These are phyloP conservation scores for Aspergillus flavus DNA, from an alignment of 2,329 filamentous ascomycete species.

Conservation along the genomic window DNA sequence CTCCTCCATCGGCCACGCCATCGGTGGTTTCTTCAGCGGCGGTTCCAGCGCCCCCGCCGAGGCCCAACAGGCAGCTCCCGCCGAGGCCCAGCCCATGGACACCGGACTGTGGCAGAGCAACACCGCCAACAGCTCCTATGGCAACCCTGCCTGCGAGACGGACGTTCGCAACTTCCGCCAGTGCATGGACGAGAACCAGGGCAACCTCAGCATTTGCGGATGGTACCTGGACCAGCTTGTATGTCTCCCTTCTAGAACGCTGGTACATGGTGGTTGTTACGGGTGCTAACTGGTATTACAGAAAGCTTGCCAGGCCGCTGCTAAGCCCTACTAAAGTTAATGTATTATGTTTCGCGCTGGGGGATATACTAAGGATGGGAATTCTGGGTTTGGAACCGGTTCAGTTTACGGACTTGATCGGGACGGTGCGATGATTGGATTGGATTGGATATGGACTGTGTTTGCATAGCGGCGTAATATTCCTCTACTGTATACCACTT, in stretches of 20 bases:
- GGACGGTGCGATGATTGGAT: background rate
- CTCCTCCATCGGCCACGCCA: slow-evolving; percentile 91
- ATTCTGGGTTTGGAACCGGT: background rate
- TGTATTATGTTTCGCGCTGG: slow-evolving; percentile 11
- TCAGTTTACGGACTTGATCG: background rate
- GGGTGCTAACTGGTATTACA: slow-evolving; percentile 38
- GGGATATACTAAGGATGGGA: background rate
- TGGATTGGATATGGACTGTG: slow-evolving; percentile 10
- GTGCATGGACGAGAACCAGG: slow-evolving; percentile 94
- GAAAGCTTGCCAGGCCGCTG: slow-evolving; percentile 82
- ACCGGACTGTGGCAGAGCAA: slow-evolving; percentile 49
- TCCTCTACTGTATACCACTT: slow-evolving; percentile 20
- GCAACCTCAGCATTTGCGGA: slow-evolving; percentile 92
- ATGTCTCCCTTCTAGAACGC: slow-evolving; percentile 24
- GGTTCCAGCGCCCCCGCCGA: slow-evolving; percentile 61
- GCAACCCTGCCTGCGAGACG: slow-evolving; percentile 69
- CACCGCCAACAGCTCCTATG: slow-evolving; percentile 52
- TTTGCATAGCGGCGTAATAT: slow-evolving; percentile 27
- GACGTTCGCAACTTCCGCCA: slow-evolving; percentile 85
- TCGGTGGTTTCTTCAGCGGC: slow-evolving; percentile 84
- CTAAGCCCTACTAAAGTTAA: slow-evolving; percentile 65
- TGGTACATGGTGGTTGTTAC: background rate
- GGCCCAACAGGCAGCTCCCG: slow-evolving; percentile 50
- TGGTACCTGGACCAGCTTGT: slow-evolving; percentile 97
- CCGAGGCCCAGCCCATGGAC: slow-evolving; percentile 56